Percentiles rank a stretch among this genome's conserved stretches.
These are phyloP conservation scores for Ulmus americana DNA, from an alignment of 331 rosid species.

Conservation along the genomic window DNA sequence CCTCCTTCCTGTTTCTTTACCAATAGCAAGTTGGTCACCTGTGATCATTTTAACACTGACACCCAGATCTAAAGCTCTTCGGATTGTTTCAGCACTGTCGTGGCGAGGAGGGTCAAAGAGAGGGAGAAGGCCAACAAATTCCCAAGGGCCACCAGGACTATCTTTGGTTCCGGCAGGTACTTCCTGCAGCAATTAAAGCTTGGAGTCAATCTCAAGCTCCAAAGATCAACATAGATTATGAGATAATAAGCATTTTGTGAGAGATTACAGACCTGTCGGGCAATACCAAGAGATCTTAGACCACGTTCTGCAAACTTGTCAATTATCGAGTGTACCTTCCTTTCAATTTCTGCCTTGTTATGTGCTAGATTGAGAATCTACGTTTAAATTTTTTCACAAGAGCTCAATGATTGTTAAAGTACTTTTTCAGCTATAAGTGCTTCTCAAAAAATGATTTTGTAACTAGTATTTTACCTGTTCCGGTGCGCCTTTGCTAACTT, in stretches of 20 bases:
- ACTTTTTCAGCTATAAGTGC: background rate
- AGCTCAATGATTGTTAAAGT: background rate
- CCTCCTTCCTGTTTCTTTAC: constrained; percentile 76
- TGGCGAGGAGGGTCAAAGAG: constrained; percentile 78
- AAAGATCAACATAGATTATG: background rate
- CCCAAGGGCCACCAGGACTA: constrained; percentile 72
- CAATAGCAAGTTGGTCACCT: constrained; percentile 80
- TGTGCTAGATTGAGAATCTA: constrained; percentile 58
- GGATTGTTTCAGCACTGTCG: constrained; percentile 73
- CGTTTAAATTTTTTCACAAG: background rate
- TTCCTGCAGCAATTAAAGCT: constrained; percentile 32
- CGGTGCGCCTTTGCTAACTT: constrained; percentile 80
- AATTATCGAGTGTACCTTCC: constrained; percentile 49
- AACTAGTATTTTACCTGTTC: constrained; percentile 48
- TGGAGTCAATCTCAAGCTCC: constrained; percentile 3
- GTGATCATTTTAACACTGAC: constrained; percentile 80
- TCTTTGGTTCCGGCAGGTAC: constrained; percentile 63
- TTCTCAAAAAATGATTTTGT: background rate
- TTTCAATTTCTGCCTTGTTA: constrained; percentile 50
- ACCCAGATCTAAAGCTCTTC: constrained; percentile 77
- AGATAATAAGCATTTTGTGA: background rate
- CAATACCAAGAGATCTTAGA: constrained; percentile 60
- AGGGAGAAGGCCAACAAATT: constrained; percentile 72
- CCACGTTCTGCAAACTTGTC: constrained; percentile 78
- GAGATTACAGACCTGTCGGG: constrained; percentile 43